Conservation (phyloP, 2,329 filamentous ascomycete species). For the Stromatinia cepivora region DNA sequence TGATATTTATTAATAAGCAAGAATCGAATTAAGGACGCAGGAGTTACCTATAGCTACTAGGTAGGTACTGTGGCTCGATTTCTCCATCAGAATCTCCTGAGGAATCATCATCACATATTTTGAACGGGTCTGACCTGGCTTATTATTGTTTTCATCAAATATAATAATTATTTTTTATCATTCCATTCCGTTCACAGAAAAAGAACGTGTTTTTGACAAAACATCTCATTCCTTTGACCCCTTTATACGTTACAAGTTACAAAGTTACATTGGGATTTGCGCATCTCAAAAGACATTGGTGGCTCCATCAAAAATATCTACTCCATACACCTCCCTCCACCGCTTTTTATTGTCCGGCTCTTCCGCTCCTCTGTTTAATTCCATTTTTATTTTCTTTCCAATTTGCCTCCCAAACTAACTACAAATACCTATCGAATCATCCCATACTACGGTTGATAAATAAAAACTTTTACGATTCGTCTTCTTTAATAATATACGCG, state of each 20-base stretch:
- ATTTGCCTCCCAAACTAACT: conserved; percentile 13
- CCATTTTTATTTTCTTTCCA: conserved; percentile 3
- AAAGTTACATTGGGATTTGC: no score
- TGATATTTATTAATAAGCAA: background rate
- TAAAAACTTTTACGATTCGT: background rate
- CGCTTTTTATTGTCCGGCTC: conserved; percentile 7
- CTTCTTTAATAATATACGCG: background rate
- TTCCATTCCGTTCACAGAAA: no score
- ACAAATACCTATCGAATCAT: background rate
- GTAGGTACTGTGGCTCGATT: conserved; percentile 9
- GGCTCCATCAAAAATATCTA: no score
- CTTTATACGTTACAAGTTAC: no score
- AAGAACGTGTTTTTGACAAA: no score
- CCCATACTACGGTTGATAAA: background rate
- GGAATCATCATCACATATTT: conserved; percentile 4
- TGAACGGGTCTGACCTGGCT: background rate
- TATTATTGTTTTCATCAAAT: no score
- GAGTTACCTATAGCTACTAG: no score
- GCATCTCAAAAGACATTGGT: background rate
- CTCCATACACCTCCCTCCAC: background rate
- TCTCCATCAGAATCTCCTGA: conserved; percentile 11
- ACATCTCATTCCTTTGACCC: no score
- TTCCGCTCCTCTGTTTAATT: conserved; percentile 8
- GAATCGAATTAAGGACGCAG: background rate
- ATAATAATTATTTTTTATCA: no score